These are phyloP conservation scores for Cadophora luteo-olivacea DNA, from an alignment of 2,329 filamentous ascomycete species.

Conservation along the genomic window DNA sequence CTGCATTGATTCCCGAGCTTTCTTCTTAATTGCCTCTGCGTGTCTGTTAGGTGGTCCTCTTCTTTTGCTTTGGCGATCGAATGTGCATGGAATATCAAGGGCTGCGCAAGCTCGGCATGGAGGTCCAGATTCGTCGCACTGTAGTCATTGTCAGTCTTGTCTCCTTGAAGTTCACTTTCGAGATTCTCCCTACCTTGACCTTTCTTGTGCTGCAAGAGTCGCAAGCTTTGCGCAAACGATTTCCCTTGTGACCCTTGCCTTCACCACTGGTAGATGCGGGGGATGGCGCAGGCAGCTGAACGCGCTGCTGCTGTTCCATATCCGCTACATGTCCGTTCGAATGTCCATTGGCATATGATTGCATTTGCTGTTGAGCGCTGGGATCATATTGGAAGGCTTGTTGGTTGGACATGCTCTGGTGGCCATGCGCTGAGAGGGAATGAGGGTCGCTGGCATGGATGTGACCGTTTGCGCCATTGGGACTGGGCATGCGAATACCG, in stretches of 20 bases:
- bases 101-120: constrained; percentile 70
- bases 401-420: constrained; percentile 16
- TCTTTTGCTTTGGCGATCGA: constrained; percentile 66
- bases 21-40: constrained; percentile 70
- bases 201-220: constrained; percentile 60
- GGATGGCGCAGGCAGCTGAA: constrained; percentile 18
- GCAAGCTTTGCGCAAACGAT: constrained; percentile 56
- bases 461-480: constrained; percentile 6
- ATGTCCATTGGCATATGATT: constrained; percentile 31
- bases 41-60: constrained; percentile 71
- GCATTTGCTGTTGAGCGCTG: constrained; percentile 23
- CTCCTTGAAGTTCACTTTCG: neutral
- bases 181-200: constrained; percentile 51
- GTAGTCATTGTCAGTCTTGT: constrained; percentile 12
- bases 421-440: constrained; percentile 19
- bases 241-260: constrained; percentile 40
- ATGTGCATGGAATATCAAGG: constrained; percentile 72
- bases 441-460: constrained; percentile 1
- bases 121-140: constrained; percentile 71
- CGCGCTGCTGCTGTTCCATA: constrained; percentile 22
- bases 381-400: constrained; percentile 28
- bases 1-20: constrained; percentile 46
- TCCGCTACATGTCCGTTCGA: constrained; percentile 24
- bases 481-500: constrained; percentile 2
- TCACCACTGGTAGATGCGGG: constrained; percentile 28